phyloP scores from a whole-genome alignment of 2,329 filamentous ascomycete genomes.

The Seiridium unicorne region DNA sequence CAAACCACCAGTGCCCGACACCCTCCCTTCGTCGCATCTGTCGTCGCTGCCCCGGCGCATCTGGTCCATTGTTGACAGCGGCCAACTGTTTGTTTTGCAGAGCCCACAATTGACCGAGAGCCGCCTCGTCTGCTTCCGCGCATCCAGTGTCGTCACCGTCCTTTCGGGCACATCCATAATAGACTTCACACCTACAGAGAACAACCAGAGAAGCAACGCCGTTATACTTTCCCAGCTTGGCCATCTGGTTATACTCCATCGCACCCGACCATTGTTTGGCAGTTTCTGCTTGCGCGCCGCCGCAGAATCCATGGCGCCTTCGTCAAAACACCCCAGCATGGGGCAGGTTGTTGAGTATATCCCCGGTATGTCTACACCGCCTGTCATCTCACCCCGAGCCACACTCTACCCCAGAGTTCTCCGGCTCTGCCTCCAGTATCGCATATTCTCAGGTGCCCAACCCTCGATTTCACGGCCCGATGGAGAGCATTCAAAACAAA shows the following conservation, averaged over 20 bases:
- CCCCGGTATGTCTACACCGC: slow-evolving; percentile 62
- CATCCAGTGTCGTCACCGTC: slow-evolving; percentile 4
- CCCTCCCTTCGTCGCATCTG: background rate
- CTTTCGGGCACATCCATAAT: background rate
- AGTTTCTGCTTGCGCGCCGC: background rate
- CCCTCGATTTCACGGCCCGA: background rate
- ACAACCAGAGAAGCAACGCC: background rate
- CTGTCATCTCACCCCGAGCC: background rate
- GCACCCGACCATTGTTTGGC: background rate
- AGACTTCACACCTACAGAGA: background rate
- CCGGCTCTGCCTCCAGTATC: background rate
- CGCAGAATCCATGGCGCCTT: slow-evolving; percentile 46
- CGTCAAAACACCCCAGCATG: slow-evolving; percentile 57
- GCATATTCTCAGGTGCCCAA: background rate
- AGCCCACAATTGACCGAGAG: background rate
- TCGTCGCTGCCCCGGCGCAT: background rate
- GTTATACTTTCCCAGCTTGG: background rate
- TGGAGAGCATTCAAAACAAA: background rate
- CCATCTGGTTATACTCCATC: background rate
- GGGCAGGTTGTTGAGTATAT: slow-evolving; percentile 96
- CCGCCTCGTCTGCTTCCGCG: background rate
- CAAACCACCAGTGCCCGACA: background rate
- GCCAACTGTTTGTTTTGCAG: background rate
- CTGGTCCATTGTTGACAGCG: background rate
- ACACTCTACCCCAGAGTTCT: too few relatives aligned